Base-by-base conservation (phyloP, 2,329 filamentous ascomycete genomes). In the Tolypocladium pustulatum region DNA sequence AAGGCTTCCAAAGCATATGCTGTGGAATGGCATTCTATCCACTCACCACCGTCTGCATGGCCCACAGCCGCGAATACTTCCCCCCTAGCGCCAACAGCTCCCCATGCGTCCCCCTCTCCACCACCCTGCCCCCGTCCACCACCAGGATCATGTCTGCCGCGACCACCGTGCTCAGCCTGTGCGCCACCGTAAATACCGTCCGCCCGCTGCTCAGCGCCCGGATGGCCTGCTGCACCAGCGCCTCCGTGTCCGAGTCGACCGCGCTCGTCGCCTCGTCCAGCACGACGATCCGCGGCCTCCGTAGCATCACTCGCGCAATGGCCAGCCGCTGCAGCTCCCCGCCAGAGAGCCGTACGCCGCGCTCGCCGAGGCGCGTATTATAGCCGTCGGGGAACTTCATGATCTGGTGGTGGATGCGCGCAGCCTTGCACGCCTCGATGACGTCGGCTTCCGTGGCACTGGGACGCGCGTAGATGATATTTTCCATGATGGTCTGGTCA, bases 351-450 rank as follows among this genome's bases (percentile, higher is more conserved):
- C 75, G 76, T 15, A 78, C 71, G 41, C 78, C 80, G 32, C 73
- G 69, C 65, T 81, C 77, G 30, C 80, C 80, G 30, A 82, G 75
- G 46, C 70, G 66, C 5, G 76, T 76, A 32, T 72, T 62, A 65
- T 83, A 81, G 1, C 76, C 76, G 66, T 81, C 75, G 0, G 82
- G 75, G 64, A 88, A 87, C 1, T 70, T 74, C 55, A 80, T 65
- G 60, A 88, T 86, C 63, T 85, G 84, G 59, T 87, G 81, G 68
- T 89, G 85, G 32, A 89, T 81, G 4, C 80, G 78, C 2, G 85
- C 86, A 0, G 80, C 79, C 58, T 77, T 78, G 65, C 85, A 88
- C 0, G 85, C 86, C 2, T 78, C 79, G 57, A 80, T 74, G 46
- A 87, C 77, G 34, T 88, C 81, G 9, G 78, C 78, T 53, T 87